Evolutionary conservation across 768 basidiomycete genomes (phyloP).

Genomic region (Agrocybe praecox): DNA sequence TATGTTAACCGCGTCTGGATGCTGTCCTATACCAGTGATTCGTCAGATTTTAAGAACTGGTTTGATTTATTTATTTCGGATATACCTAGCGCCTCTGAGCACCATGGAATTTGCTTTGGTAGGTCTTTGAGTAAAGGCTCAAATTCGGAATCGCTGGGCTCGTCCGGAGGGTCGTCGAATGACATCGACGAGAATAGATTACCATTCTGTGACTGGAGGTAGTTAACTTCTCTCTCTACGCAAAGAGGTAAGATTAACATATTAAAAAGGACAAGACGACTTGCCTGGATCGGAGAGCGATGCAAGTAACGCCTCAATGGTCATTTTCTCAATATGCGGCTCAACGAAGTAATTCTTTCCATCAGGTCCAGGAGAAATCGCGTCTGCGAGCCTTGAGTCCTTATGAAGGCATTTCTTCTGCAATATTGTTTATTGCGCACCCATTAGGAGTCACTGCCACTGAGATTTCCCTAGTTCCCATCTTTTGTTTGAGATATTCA

Average conservation of each 20-base stretch:
- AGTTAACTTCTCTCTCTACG: conserved; percentile 44
- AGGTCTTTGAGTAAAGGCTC: conserved; percentile 64
- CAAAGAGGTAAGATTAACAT: too few relatives aligned
- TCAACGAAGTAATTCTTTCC: conserved; percentile 73
- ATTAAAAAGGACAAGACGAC: neutral
- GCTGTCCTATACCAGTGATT: conserved; percentile 41
- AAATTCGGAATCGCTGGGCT: conserved; percentile 55
- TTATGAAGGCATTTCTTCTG: conserved; percentile 8
- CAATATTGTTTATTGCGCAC: conserved; percentile 38
- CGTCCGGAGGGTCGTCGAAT: conserved; percentile 30
- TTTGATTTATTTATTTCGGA: neutral
- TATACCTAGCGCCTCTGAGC: conserved; percentile 77
- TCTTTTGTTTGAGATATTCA: conserved; percentile 56
- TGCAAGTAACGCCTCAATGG: conserved; percentile 55
- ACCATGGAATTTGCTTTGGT: conserved; percentile 70
- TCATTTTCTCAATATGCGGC: conserved; percentile 70
- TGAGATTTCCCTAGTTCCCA: conserved; percentile 59
- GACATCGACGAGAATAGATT: conserved; percentile 65
- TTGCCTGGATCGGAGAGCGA: conserved; percentile 20
- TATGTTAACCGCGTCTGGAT: conserved; percentile 89
- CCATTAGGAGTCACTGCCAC: conserved; percentile 87
- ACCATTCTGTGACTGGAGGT: conserved; percentile 92
- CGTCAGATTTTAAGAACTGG: neutral
- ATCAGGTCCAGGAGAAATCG: conserved; percentile 57
- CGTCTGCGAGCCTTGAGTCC: conserved; percentile 69